Base-by-base conservation (phyloP, 306 rosid species). In the Myrica gale region DNA sequence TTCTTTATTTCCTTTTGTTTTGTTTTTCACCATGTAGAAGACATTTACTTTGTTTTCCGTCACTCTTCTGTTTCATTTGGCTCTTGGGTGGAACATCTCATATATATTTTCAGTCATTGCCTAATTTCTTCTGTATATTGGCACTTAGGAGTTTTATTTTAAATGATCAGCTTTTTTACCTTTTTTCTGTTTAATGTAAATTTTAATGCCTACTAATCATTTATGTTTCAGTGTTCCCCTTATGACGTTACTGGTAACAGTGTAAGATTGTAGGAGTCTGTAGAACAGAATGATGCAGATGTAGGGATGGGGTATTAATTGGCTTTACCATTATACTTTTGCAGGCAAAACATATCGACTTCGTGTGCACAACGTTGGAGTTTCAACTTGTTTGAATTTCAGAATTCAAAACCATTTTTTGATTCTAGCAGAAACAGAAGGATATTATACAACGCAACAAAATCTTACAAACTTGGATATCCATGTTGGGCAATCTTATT, bases 401-500 rank as follows among this genome's bases (percentile, higher is more conserved):
- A 90, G 98, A 83, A 89, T 92, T 80, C 97, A 94, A 83, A 89
- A 52, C 75, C 98, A 94, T 51, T 87, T 82, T 80, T 71, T 94
- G 46, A 76, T 87, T 67, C 82, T 94, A 61, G 98, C 75, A 19
- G 98, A 94, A 75, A 87, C 95, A 15, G 96, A 94, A 84, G 98
- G 97, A 0, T 37, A 65, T 71, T 94, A 94, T 78, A 86, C 97
- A 11, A 23, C 32, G 55, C 96, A 90, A 80, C 78, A 84, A 78
- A 92, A 94, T 80, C 90, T 60, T 74, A 81, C 95, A 4, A 70
- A 80, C 72, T 85, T 94, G 57, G 98, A 94, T 77, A 89, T 94
- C 72, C 97, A 90, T 79, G 95, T 90, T 63, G 97, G 98, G 68
- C 97, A 94, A 72, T 94, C 98, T 42, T 90, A 86, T 79, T 85